These are phyloP conservation scores for Myriosclerotinia curreyana DNA, from an alignment of 2,329 filamentous ascomycete species.

Conservation along the genomic window DNA sequence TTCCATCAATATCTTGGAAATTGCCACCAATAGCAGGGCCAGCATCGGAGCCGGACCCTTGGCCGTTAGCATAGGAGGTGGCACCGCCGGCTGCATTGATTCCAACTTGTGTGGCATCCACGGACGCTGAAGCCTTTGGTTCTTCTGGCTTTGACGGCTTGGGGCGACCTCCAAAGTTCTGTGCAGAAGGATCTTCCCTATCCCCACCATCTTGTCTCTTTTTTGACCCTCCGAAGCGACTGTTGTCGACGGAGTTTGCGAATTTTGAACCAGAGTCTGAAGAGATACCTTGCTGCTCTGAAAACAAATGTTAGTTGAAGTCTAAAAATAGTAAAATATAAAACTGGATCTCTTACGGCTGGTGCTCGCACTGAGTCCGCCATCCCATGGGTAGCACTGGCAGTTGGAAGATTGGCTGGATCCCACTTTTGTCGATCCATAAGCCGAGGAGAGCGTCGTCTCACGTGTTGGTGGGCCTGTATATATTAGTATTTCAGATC, in stretches of 20 bases:
- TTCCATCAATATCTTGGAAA: conserved; percentile 9
- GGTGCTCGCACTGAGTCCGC: neutral
- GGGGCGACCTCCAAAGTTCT: neutral
- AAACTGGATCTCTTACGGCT: neutral
- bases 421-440: neutral
- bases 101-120: conserved; percentile 1
- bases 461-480: neutral
- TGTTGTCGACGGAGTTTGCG: neutral
- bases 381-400: neutral
- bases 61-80: neutral
- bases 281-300: neutral
- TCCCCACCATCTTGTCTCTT: neutral
- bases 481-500: neutral
- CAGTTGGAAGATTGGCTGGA: neutral
- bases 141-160: neutral
- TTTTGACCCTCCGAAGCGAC: neutral
- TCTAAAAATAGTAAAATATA: neutral
- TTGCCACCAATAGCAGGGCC: neutral
- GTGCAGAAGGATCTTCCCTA: neutral
- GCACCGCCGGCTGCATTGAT: neutral
- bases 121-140: neutral
- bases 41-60: neutral
- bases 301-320: neutral
- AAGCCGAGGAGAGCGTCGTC: neutral
- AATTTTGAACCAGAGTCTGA: neutral